Evolutionary conservation across 2,329 filamentous ascomycete genomes (phyloP).

Genomic region (Fusarium odoratissimum): DNA sequence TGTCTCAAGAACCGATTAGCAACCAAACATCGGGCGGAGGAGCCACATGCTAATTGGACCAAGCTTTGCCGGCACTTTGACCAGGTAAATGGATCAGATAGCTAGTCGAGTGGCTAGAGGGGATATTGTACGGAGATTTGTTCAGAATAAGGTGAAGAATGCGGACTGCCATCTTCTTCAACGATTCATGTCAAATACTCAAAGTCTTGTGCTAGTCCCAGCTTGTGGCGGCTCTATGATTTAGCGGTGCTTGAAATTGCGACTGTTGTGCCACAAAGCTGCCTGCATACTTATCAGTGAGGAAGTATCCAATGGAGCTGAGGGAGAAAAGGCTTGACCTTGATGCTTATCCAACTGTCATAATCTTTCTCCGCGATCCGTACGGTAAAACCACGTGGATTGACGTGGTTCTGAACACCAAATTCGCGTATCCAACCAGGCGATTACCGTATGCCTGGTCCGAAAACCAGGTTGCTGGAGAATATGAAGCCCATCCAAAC

Average conservation of each 20-base stretch:
- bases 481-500: conserved; percentile 10
- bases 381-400: conserved; percentile 12
- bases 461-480: conserved; percentile 36
- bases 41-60: conserved; percentile 24
- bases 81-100: conserved; percentile 10
- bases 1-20: conserved; percentile 46
- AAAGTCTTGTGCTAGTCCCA: conserved; percentile 1
- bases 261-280: conserved; percentile 9
- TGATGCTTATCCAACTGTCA: not conserved
- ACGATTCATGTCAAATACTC: not conserved
- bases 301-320: not conserved
- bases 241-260: conserved; percentile 4
- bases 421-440: conserved; percentile 7
- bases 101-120: not conserved
- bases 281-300: not conserved
- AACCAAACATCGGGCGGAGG: conserved; percentile 34
- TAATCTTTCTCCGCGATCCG: not conserved
- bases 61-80: conserved; percentile 33
- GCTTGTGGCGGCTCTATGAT: not conserved
- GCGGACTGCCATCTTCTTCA: conserved; percentile 1
- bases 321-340: not conserved
- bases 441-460: conserved; percentile 14
- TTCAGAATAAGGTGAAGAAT: conserved; percentile 11
- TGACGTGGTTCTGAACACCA: not conserved
- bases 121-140: conserved; percentile 3